Evolutionary conservation across 208 protist genomes (phyloP).

Genomic region (Trypanosoma caninum): DNA sequence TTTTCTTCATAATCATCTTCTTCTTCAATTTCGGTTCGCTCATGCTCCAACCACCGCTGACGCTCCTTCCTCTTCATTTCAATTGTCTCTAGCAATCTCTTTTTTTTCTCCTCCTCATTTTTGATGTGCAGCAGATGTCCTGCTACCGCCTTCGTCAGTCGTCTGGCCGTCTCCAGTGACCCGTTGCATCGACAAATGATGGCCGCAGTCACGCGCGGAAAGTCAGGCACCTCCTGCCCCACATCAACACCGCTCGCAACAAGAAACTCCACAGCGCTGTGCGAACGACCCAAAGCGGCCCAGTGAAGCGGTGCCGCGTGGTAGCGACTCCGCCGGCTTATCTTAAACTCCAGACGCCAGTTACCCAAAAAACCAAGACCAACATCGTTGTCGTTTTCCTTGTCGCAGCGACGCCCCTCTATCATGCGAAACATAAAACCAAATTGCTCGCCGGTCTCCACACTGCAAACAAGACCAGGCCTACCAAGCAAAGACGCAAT

Average conservation of each 20-base stretch:
- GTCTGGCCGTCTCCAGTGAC: constrained; percentile 35
- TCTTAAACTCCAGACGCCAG: constrained; percentile 46
- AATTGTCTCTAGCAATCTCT: constrained; percentile 25
- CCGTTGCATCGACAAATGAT: constrained; percentile 47
- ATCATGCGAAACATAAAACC: constrained; percentile 24
- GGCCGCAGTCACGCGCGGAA: constrained; percentile 17
- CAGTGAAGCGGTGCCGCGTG: constrained; percentile 69
- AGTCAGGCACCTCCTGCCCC: constrained; percentile 21
- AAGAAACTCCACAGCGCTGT: constrained; percentile 53
- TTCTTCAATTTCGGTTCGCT: constrained; percentile 32
- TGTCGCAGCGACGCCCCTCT: not conserved
- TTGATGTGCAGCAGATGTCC: constrained; percentile 29
- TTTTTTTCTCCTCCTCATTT: constrained; percentile 28
- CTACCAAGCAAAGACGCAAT: constrained; percentile 13
- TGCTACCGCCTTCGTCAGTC: constrained; percentile 29
- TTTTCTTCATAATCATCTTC: constrained; percentile 25
- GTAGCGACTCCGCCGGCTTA: constrained; percentile 50
- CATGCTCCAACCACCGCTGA: constrained; percentile 24
- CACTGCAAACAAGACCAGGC: constrained; percentile 2
- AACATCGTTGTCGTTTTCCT: not conserved
- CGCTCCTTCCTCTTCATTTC: constrained; percentile 30
- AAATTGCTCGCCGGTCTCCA: constrained; percentile 22
- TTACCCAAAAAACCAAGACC: no score
- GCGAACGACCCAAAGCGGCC: constrained; percentile 63
- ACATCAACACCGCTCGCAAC: constrained; percentile 49